Percentiles rank a stretch among this genome's conserved stretches.
Conservation (phyloP, 2,329 filamentous ascomycete species). For the Pyricularia grisea region DNA sequence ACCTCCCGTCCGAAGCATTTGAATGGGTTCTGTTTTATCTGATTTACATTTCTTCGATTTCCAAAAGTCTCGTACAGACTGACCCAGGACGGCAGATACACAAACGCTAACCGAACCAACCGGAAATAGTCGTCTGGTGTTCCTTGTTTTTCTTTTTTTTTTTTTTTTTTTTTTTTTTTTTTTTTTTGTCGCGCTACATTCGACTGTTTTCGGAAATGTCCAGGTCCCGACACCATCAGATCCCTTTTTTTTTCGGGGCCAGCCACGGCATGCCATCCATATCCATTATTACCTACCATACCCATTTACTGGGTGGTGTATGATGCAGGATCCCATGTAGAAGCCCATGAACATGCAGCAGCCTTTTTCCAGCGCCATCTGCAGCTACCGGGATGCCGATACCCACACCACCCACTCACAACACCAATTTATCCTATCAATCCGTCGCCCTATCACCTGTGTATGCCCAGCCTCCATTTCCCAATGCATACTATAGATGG, state of each 20-base stretch:
- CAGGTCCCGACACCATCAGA: neutral
- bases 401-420: neutral
- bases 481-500: neutral
- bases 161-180: neutral
- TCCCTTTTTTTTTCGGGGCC: neutral
- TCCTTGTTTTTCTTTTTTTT: neutral
- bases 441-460: neutral
- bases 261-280: neutral
- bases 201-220: neutral
- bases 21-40: neutral
- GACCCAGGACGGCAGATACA: neutral
- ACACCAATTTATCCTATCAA: slow-evolving; percentile 1
- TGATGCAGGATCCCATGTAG: slow-evolving; percentile 2
- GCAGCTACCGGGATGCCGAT: neutral
- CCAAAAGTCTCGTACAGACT: neutral
- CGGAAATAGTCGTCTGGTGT: neutral
- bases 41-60: neutral
- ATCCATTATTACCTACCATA: neutral
- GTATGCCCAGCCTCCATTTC: neutral
- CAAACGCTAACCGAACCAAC: neutral
- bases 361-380: neutral
- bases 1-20: neutral
- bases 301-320: neutral
- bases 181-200: too few species aligned
- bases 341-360: neutral